These are phyloP conservation scores for Fusarium tuaranense DNA, from an alignment of 2,329 filamentous ascomycete species.

Conservation along the genomic window DNA sequence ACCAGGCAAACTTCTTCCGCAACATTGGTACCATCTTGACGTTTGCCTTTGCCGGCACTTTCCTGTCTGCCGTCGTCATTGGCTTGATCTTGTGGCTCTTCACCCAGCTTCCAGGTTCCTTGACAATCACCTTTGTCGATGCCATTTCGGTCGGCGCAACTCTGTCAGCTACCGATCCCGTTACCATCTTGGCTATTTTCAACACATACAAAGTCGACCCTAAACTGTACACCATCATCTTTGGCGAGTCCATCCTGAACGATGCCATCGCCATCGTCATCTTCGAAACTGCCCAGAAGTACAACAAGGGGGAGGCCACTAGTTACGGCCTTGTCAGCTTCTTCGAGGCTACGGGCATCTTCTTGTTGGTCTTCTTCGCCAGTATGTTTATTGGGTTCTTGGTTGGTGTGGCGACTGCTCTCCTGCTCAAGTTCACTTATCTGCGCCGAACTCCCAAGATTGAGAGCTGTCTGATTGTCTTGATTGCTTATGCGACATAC, in stretches of 20 bases:
- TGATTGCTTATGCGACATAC: conserved; percentile 96
- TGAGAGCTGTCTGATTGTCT: conserved; percentile 92
- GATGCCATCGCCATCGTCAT: conserved; percentile 98
- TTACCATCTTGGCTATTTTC: conserved; percentile 98
- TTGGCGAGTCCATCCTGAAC: conserved; percentile 97
- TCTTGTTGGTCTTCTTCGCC: conserved; percentile 95
- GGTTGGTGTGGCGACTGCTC: conserved; percentile 87
- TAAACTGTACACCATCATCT: conserved; percentile 98
- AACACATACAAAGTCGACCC: conserved; percentile 99
- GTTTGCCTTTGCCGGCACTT: conserved; percentile 96
- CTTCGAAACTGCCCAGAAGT: conserved; percentile 96
- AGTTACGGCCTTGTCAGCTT: conserved; percentile 83
- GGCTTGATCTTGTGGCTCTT: conserved; percentile 90
- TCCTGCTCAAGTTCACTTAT: conserved; percentile 94
- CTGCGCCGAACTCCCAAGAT: conserved; percentile 94
- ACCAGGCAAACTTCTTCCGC: conserved; percentile 99
- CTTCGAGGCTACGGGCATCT: conserved; percentile 92
- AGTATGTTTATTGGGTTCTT: conserved; percentile 90
- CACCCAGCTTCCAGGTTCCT: conserved; percentile 84
- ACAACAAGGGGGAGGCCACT: conserved; percentile 79
- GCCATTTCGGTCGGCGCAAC: conserved; percentile 97
- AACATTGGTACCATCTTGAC: conserved; percentile 98
- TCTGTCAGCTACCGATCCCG: conserved; percentile 94
- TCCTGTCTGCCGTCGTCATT: conserved; percentile 95
- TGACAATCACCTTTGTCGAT: conserved; percentile 92